A percentile compares a stretch with the other conserved stretches of the same genome.
Conservation (phyloP, 495 filamentous ascomycete species). For the Chaetomium fimeti region DNA sequence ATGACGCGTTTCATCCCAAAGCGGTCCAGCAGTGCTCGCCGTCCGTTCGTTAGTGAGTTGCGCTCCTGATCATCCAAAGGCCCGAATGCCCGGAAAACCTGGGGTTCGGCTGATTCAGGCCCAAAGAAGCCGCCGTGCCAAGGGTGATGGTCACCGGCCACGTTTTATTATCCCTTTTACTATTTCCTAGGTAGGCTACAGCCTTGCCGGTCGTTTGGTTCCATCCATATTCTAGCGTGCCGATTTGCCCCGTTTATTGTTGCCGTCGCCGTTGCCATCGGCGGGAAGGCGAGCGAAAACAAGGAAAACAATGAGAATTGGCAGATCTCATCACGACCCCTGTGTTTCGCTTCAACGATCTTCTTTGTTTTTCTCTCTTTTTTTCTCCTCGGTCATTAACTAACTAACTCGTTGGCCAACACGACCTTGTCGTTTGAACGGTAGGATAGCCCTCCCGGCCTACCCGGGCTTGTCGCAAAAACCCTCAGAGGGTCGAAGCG, state of each 20-base stretch:
- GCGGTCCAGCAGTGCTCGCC: neutral
- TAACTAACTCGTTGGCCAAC: neutral
- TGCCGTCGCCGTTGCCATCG: neutral
- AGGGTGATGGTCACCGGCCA: neutral
- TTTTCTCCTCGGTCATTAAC: neutral
- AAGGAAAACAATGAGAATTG: neutral
- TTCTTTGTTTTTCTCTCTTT: neutral
- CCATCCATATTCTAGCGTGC: no score
- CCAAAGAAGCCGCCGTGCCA: neutral
- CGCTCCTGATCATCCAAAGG: slow-evolving; percentile 13
- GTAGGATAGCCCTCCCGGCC: neutral
- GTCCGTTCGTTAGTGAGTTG: neutral
- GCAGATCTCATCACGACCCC: neutral
- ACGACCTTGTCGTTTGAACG: neutral
- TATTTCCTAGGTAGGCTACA: no score
- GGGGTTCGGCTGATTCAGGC: slow-evolving; percentile 11
- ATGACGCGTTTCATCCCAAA: slow-evolving; percentile 1
- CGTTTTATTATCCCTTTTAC: neutral
- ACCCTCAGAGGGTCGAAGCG: neutral
- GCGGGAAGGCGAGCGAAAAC: neutral
- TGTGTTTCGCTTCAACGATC: neutral
- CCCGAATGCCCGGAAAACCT: slow-evolving; percentile 23
- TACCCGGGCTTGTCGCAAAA: neutral
- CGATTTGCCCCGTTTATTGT: neutral
- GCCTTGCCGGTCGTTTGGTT: no score